Conservation (phyloP, 495 filamentous ascomycete genomes). For the Penicillium antarcticum region DNA sequence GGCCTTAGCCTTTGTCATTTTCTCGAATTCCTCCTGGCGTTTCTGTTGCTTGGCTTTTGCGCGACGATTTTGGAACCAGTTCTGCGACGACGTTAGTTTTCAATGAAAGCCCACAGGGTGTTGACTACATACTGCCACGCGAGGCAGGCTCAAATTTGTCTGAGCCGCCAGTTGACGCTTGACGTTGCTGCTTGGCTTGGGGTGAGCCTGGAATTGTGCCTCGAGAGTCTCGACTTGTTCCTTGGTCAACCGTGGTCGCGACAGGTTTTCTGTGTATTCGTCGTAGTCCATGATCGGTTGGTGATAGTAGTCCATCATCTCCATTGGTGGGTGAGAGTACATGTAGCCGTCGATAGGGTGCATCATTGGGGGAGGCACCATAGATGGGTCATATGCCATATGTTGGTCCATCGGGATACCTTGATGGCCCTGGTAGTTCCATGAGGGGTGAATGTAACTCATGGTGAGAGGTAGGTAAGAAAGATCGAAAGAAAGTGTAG, state of each 20-base stretch:
- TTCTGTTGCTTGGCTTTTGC: slow-evolving; percentile 79
- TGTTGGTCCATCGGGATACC: slow-evolving; percentile 40
- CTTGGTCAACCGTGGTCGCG: slow-evolving; percentile 68
- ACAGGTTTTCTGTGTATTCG: slow-evolving; percentile 50
- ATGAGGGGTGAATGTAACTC: slow-evolving; percentile 47
- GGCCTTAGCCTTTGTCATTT: slow-evolving; percentile 53
- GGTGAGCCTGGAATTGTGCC: slow-evolving; percentile 68
- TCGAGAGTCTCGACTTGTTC: slow-evolving; percentile 79
- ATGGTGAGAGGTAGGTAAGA: slow-evolving; percentile 20
- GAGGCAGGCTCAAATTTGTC: slow-evolving; percentile 68
- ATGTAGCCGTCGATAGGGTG: slow-evolving; percentile 44
- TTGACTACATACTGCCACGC: slow-evolving; percentile 65
- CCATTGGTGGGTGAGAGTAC: slow-evolving; percentile 41
- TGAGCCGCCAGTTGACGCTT: slow-evolving; percentile 72
- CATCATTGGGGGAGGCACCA: slow-evolving; percentile 42
- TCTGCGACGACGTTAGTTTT: slow-evolving; percentile 47
- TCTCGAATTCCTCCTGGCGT: slow-evolving; percentile 63
- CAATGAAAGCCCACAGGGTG: background rate
- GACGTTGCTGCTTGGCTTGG: slow-evolving; percentile 71
- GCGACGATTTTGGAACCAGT: slow-evolving; percentile 89
- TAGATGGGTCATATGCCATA: slow-evolving; percentile 37
- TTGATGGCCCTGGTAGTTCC: slow-evolving; percentile 36
- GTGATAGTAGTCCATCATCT: slow-evolving; percentile 47
- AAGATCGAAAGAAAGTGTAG: background rate
- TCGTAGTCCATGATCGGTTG: slow-evolving; percentile 51